These are phyloP conservation scores for Saccharomyces jurei DNA, from an alignment of 805 yeast genomes.

Conservation along the genomic window DNA sequence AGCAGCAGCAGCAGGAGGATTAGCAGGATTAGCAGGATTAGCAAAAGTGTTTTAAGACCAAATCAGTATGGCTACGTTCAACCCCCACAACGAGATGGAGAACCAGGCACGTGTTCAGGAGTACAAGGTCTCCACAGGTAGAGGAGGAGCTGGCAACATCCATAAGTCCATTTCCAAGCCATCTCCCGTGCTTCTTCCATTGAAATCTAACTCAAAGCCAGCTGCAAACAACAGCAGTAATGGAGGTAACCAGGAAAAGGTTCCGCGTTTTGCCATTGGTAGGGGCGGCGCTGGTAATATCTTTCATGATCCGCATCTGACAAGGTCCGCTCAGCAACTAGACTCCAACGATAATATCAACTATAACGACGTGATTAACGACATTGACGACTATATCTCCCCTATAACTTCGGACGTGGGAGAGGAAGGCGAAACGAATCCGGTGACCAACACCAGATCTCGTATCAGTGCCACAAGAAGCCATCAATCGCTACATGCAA, in stretches of 20 bases:
- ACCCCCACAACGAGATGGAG: background rate
- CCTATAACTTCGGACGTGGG: slow-evolving; percentile 1
- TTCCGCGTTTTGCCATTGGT: slow-evolving; percentile 38
- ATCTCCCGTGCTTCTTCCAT: slow-evolving; percentile 48
- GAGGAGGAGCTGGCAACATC: slow-evolving; percentile 76
- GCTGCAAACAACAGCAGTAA: background rate
- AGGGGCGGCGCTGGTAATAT: slow-evolving; percentile 77
- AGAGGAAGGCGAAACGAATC: background rate
- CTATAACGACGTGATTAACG: slow-evolving; percentile 5
- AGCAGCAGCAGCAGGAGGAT: background rate
- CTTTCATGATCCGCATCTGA: slow-evolving; percentile 33
- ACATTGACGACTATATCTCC: slow-evolving; percentile 7
- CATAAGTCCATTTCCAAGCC: slow-evolving; percentile 37
- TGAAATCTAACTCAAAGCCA: background rate
- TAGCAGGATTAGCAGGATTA: background rate
- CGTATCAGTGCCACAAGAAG: background rate
- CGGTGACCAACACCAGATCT: background rate
- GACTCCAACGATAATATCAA: slow-evolving; percentile 46
- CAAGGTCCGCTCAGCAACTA: slow-evolving; percentile 47
- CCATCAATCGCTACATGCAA: background rate
- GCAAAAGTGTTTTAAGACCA: background rate
- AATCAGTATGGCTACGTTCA: background rate
- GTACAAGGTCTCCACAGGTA: slow-evolving; percentile 46
- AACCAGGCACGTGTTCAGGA: background rate
- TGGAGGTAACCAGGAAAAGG: background rate